Evolutionary conservation across 2,329 filamentous ascomycete species (phyloP).

Genomic region (Xenoacremonium recifei): DNA sequence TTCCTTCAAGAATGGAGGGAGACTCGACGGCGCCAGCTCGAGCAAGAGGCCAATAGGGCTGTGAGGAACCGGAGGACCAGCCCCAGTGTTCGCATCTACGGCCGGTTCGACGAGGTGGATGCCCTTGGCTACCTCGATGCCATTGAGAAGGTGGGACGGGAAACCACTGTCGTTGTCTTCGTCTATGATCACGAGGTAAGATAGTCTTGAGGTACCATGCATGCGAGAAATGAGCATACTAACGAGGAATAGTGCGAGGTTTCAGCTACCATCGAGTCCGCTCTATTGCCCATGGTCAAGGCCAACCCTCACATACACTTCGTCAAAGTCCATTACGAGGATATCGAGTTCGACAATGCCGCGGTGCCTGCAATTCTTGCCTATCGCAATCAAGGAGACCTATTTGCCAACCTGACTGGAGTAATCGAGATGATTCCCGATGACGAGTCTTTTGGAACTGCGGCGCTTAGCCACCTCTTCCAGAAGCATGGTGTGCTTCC

Average conservation of each 20-base stretch:
- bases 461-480: conserved; percentile 52
- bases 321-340: conserved; percentile 84
- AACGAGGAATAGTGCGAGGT: conserved; percentile 65
- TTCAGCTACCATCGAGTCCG: conserved; percentile 75
- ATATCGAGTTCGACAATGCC: conserved; percentile 91
- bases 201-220: not conserved
- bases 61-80: conserved; percentile 67
- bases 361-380: conserved; percentile 85
- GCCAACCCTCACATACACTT: conserved; percentile 75
- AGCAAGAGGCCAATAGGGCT: conserved; percentile 54
- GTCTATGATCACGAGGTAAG: conserved; percentile 85
- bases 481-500: conserved; percentile 52
- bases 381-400: conserved; percentile 82
- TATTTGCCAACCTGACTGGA: conserved; percentile 87
- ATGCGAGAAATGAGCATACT: conserved; percentile 16
- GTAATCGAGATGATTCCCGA: conserved; percentile 83
- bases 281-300: conserved; percentile 71
- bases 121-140: conserved; percentile 92
- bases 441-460: conserved; percentile 57
- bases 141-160: conserved; percentile 81
- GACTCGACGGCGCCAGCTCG: conserved; percentile 73
- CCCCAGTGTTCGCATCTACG: conserved; percentile 76
- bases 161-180: conserved; percentile 87
- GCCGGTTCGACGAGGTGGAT: conserved; percentile 79
- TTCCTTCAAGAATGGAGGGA: conserved; percentile 88